phyloP scores from a whole-genome alignment of 2,329 filamentous ascomycete species.

The Elsinoe arachidis region DNA sequence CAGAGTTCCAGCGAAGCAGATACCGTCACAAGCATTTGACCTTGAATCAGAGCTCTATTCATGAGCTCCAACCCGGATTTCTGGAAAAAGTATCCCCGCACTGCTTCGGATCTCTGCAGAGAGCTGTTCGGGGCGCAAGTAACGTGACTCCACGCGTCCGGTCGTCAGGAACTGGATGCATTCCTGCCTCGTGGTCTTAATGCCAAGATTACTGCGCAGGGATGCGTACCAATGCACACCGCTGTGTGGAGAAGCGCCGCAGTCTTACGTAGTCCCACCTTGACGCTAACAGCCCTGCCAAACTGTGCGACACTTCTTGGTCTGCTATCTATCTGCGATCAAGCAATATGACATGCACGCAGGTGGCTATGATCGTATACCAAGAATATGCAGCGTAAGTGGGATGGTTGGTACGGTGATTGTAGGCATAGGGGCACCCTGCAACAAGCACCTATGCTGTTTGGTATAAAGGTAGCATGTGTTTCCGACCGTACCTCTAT shows the following conservation, averaged over 20 bases:
- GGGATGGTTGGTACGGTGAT: not conserved
- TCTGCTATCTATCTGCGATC: not conserved
- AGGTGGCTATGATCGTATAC: slow-evolving; percentile 10
- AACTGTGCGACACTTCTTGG: not conserved
- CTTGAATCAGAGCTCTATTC: not conserved
- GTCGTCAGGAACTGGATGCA: not conserved
- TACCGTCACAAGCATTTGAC: not conserved
- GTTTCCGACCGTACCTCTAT: not conserved
- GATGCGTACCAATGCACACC: slow-evolving; percentile 2
- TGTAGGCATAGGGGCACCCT: not conserved
- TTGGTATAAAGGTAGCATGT: slow-evolving; percentile 1
- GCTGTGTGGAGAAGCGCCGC: slow-evolving; percentile 1
- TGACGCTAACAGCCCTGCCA: slow-evolving; percentile 2
- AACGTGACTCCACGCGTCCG: slow-evolving; percentile 6
- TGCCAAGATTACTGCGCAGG: slow-evolving; percentile 9
- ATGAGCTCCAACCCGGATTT: not conserved
- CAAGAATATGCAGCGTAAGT: slow-evolving; percentile 10
- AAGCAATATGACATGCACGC: slow-evolving; percentile 1
- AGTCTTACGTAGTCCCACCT: slow-evolving; percentile 6
- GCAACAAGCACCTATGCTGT: not conserved
- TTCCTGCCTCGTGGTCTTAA: slow-evolving; percentile 4
- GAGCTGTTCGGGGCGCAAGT: not conserved
- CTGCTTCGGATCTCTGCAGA: not conserved
- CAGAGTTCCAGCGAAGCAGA: not conserved
- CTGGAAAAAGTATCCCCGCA: not conserved